A percentile compares a stretch with the other conserved stretches of the same genome.
Conservation (phyloP, 768 basidiomycete genomes). For the Glaciozyma martinii region DNA sequence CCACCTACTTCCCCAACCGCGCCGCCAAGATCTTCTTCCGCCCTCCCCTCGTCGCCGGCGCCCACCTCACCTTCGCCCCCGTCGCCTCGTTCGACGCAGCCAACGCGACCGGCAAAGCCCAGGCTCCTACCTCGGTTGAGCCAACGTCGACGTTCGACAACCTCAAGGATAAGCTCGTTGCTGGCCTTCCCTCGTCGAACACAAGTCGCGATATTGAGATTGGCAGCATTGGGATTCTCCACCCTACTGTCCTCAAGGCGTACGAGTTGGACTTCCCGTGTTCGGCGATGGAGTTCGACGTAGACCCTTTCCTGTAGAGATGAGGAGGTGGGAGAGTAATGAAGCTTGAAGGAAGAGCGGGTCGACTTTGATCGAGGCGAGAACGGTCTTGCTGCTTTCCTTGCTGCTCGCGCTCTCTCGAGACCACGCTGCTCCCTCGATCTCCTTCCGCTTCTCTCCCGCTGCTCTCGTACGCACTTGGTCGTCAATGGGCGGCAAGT, state of each 20-base stretch:
- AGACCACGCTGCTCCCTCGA: too few relatives aligned
- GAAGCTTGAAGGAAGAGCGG: too few relatives aligned
- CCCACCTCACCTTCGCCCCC: slow-evolving; percentile 32
- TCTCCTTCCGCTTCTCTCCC: too few relatives aligned
- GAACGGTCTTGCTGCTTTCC: too few relatives aligned
- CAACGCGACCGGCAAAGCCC: slow-evolving; percentile 25
- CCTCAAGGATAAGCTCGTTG: slow-evolving; percentile 45
- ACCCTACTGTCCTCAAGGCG: slow-evolving; percentile 80
- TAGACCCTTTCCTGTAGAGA: neutral
- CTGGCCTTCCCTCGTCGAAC: slow-evolving; percentile 27
- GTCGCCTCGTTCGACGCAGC: slow-evolving; percentile 18
- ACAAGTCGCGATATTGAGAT: slow-evolving; percentile 56
- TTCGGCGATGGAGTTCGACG: slow-evolving; percentile 1
- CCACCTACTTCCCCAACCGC: slow-evolving; percentile 89
- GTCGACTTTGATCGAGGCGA: too few relatives aligned
- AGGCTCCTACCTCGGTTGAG: slow-evolving; percentile 22
- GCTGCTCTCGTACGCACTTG: too few relatives aligned
- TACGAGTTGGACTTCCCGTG: slow-evolving; percentile 94
- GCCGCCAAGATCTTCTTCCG: slow-evolving; percentile 89
- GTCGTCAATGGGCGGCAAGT: too few relatives aligned
- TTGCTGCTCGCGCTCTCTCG: too few relatives aligned
- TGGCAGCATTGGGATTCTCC: slow-evolving; percentile 84
- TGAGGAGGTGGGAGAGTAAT: too few relatives aligned
- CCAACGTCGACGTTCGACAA: slow-evolving; percentile 35
- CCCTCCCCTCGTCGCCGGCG: slow-evolving; percentile 24